phyloP scores from a whole-genome alignment of 2,329 filamentous ascomycete species.

The Neonectria magnoliae region DNA sequence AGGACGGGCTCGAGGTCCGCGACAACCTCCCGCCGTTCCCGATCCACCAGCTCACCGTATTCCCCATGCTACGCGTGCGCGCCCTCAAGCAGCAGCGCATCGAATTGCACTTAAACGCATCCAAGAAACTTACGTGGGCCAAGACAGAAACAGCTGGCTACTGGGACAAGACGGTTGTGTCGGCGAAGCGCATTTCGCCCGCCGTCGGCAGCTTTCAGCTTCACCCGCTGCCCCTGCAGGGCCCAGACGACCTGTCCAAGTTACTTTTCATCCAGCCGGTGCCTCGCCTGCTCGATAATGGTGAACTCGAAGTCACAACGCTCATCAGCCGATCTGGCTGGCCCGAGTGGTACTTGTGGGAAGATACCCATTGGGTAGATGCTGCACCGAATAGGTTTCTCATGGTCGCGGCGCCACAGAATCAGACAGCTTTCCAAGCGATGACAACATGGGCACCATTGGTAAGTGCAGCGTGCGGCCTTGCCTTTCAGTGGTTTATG shows the following conservation, averaged over 20 bases:
- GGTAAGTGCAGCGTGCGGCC: not conserved
- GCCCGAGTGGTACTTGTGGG: not conserved
- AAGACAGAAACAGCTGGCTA: not conserved
- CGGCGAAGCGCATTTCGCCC: not conserved
- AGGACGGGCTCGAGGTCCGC: not conserved
- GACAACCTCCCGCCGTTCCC: not conserved
- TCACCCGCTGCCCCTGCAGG: not conserved
- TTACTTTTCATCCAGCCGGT: not conserved
- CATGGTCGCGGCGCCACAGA: not conserved
- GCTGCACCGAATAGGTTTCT: not conserved
- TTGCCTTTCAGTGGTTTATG: not conserved
- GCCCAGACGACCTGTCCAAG: not conserved
- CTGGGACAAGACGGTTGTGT: not conserved
- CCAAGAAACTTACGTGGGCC: not conserved
- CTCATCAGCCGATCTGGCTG: not conserved
- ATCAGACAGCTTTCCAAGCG: not conserved
- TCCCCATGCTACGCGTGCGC: not conserved
- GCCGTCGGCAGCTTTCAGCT: not conserved
- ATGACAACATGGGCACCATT: not conserved
- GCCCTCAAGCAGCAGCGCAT: not conserved
- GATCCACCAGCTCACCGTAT: conserved; percentile 1
- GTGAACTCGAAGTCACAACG: not conserved
- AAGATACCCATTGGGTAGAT: not conserved
- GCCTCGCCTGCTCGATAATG: not conserved
- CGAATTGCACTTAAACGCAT: not conserved